Evolutionary conservation across 1,284 basidiomycete species (phyloP), one percentile per base, ranked within the genome.

Genomic region (Chiua sp.): DNA sequence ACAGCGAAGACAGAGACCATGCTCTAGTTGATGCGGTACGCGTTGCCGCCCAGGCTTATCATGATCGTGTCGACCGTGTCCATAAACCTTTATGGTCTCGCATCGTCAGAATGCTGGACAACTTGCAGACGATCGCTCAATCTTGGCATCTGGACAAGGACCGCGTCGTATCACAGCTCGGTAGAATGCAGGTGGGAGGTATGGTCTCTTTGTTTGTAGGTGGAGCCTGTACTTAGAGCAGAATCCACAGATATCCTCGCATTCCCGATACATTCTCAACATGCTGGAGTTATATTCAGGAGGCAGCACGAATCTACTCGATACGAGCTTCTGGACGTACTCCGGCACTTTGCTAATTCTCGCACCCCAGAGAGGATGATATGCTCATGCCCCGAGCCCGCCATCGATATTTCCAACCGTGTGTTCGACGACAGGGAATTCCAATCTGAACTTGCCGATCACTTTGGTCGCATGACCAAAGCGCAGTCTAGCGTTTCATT

Each of bases 301-400:
- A 70, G 64, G 42, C 48, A 35, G 1, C 12, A 23, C 6, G 51
- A 58, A 7, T 32, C 56, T 16, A 66, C 70, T 4, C 60, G 63
- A 4, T 74, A 76, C 47, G 78, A 79, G 62, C 62, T 67, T 18
- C 78, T 79, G 20, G 54, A 55, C 4, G 5, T 48, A 11, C 48
- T 39, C 37, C 37, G 18, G 15, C 37, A 20, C 8, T 39, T 39
- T 39, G 15, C 3, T 20, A 18, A 20, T 4, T 8, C 16, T 39
- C 18, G 20, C 7, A 7, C 47, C 10, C 54, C 56, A 15, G 47
- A 47, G 8, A n/a, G 33, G 44, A 52, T 18, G 26, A 12, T 73
- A 16, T 71, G 72, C n/a, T 68, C 68, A 7, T 78, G 69, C 53
- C 78, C 78, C 35, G 75, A 73, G 1, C 72, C 72, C 0, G 72